A percentile compares a stretch with the other conserved stretches of the same genome.
Evolutionary conservation across 75 land plant genomes (phyloP).

Genomic region (Isoetes taiwanensis): DNA sequence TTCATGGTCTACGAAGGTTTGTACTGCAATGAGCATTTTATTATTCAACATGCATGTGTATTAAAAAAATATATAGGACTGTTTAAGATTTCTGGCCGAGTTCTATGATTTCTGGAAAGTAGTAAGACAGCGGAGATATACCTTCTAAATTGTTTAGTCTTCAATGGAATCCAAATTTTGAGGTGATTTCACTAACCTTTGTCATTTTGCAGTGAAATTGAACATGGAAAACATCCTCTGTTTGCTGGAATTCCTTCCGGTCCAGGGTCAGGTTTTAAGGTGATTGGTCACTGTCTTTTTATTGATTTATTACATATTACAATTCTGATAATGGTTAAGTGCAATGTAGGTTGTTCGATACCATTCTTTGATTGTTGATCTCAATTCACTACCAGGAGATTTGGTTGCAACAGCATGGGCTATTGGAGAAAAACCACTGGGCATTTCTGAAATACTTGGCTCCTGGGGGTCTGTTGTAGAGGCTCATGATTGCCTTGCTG

Average conservation of each 20-base stretch:
- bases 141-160: too few species aligned
- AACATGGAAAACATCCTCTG: conserved; percentile 62
- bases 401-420: conserved; percentile 95
- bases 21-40: too few species aligned
- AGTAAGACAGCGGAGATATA: too few species aligned
- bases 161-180: too few species aligned
- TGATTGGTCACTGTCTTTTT: conserved; percentile 12
- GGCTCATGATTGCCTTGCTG: too few species aligned
- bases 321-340: background rate
- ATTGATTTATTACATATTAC: background rate
- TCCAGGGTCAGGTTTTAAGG: conserved; percentile 73
- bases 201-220: conserved; percentile 56
- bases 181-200: conserved; percentile 34
- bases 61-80: too few species aligned
- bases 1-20: conserved; percentile 64
- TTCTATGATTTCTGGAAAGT: too few species aligned
- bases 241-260: conserved; percentile 86
- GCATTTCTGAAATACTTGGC: background rate
- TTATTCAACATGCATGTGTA: background rate
- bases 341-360: conserved; percentile 83
- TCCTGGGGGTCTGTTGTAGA: background rate
- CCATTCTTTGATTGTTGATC: conserved; percentile 80
- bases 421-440: too few species aligned
- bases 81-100: too few species aligned
- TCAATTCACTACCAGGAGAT: conserved; percentile 53